Base-by-base conservation (phyloP, 2,329 filamentous ascomycete genomes). In the Thermoascus crustaceus region DNA sequence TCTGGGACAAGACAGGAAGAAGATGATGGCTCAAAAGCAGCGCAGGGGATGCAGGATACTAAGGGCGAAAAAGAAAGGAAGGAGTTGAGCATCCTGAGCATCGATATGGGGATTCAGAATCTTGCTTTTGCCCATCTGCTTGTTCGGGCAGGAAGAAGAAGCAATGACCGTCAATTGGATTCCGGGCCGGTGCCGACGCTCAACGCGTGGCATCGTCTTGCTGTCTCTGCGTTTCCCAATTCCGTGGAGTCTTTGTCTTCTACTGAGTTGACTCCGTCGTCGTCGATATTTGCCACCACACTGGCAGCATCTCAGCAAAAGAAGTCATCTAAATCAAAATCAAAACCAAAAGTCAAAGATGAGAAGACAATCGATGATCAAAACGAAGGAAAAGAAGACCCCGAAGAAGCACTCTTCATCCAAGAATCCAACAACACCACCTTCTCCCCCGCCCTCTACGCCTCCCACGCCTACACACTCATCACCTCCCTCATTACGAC, bases 31-130 rank as follows among this genome's bases (percentile, higher is more conserved):
- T 18, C 17, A n/a, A n/a, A n/a, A n/a, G n/a, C n/a, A n/a, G n/a
- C n/a, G n/a, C n/a, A n/a, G n/a, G n/a, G n/a, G n/a, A n/a, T n/a
- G n/a, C n/a, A n/a, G n/a, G n/a, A n/a, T n/a, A n/a, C n/a, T n/a
- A n/a, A n/a, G n/a, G n/a, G n/a, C n/a, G n/a, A n/a, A n/a, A n/a
- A n/a, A n/a, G n/a, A n/a, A n/a, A 26, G 35, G 31, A 38, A 25
- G 9, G 38, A 47, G 29, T 39, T 66, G 46, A 69, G 78, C 27
- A 69, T 91, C 16, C 58, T 91, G 21, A 88, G 83, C 53, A 81
- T 93, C 42, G 85, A 93, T 56, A 82, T 91, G 76, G 85, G 85
- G 3, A 82, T 93, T 45, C 77, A 76, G 27, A 93, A 93, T 54
- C 66, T 93, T 3, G 85, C 84, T 1, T 85, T 78, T 54, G 83